Evolutionary conservation across 805 yeast genomes (phyloP).

Genomic region (Candida methanosorbosa): DNA sequence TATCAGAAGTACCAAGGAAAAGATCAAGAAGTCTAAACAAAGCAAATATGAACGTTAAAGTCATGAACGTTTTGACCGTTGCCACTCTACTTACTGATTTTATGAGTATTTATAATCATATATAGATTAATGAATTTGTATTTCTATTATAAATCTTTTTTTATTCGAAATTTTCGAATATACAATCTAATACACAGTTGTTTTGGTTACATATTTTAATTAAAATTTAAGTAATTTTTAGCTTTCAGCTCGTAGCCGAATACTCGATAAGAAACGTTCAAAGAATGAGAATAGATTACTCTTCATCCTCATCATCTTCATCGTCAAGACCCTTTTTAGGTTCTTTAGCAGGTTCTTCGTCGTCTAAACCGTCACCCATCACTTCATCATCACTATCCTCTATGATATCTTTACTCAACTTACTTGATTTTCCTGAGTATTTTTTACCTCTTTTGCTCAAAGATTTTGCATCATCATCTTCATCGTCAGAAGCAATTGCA

Average conservation of each 20-base stretch:
- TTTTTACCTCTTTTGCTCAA: conserved; percentile 4
- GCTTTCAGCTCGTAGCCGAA: too few relatives aligned
- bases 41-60: conserved; percentile 22
- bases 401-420: conserved; percentile 18
- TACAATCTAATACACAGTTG: background rate
- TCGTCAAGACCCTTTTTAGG: conserved; percentile 13
- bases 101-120: too few relatives aligned
- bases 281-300: background rate
- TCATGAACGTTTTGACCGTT: too few relatives aligned
- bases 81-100: too few relatives aligned
- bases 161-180: background rate
- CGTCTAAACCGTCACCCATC: conserved; percentile 10
- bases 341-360: conserved; percentile 6
- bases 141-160: too few relatives aligned
- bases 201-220: background rate
- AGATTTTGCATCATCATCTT: conserved; percentile 1
- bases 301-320: conserved; percentile 18
- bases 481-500: conserved; percentile 1
- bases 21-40: conserved; percentile 20
- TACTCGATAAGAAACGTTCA: too few relatives aligned
- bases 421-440: conserved; percentile 14
- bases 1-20: conserved; percentile 28
- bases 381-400: conserved; percentile 24
- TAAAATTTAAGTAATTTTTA: too few relatives aligned
- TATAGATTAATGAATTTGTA: too few relatives aligned